These are phyloP conservation scores for Brettanomyces sp. DNA, from an alignment of 805 yeast species.

Conservation along the genomic window DNA sequence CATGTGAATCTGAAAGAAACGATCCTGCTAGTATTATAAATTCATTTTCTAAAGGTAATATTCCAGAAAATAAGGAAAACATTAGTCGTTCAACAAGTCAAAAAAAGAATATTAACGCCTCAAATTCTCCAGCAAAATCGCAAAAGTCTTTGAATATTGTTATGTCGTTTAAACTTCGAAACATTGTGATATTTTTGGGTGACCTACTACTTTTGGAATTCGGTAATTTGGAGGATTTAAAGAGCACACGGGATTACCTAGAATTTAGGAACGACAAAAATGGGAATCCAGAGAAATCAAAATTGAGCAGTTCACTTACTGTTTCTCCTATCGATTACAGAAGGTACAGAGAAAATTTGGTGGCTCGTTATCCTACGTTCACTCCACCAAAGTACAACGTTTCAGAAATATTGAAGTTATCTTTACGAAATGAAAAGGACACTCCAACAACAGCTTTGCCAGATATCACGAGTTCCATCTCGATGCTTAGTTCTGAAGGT, in stretches of 20 bases:
- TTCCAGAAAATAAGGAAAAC: background rate
- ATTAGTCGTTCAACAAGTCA: background rate
- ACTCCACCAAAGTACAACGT: slow-evolving; percentile 39
- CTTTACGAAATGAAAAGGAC: slow-evolving; percentile 4
- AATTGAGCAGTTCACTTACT: background rate
- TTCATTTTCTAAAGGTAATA: slow-evolving; percentile 2
- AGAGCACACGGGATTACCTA: slow-evolving; percentile 37
- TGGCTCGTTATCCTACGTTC: slow-evolving; percentile 67
- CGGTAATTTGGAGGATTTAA: slow-evolving; percentile 42
- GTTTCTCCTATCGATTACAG: slow-evolving; percentile 83
- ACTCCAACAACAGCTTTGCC: slow-evolving; percentile 9
- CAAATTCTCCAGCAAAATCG: slow-evolving; percentile 2
- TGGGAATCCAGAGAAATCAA: background rate
- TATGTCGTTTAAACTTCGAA: slow-evolving; percentile 39
- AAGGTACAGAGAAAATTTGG: slow-evolving; percentile 65
- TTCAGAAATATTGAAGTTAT: slow-evolving; percentile 34
- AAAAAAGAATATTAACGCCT: background rate
- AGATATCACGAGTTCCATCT: slow-evolving; percentile 14
- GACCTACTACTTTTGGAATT: slow-evolving; percentile 49
- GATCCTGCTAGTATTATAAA: slow-evolving; percentile 8
- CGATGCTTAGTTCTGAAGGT: slow-evolving; percentile 24
- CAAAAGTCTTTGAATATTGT: slow-evolving; percentile 15
- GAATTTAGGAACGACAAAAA: slow-evolving; percentile 25
- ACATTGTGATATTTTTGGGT: slow-evolving; percentile 43
- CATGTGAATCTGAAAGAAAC: slow-evolving; percentile 15